phyloP scores from a whole-genome alignment of 768 basidiomycete genomes.

The Suillus lakei region DNA sequence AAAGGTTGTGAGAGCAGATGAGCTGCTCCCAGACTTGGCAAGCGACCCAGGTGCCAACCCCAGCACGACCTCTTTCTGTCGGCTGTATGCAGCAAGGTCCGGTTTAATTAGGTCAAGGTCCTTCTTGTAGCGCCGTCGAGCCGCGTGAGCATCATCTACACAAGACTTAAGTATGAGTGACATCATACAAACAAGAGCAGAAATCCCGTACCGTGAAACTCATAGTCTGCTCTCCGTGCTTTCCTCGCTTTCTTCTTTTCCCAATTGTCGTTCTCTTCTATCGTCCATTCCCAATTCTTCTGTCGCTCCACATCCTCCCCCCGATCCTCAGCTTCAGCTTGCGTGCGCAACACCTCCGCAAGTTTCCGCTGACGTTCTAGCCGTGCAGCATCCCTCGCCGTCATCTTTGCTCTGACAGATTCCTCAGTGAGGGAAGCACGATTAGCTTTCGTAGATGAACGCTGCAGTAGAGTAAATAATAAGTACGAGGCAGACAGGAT shows the following conservation, averaged over 20 bases:
- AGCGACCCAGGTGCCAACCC: slow-evolving; percentile 76
- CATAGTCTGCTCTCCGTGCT: slow-evolving; percentile 82
- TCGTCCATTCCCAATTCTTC: slow-evolving; percentile 95
- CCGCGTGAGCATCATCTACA: slow-evolving; percentile 90
- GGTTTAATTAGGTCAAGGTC: slow-evolving; percentile 89
- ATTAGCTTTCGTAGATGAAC: slow-evolving; percentile 79
- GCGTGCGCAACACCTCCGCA: slow-evolving; percentile 84
- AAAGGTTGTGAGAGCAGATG: slow-evolving; percentile 51
- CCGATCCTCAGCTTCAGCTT: slow-evolving; percentile 86
- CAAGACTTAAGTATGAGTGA: slow-evolving; percentile 3
- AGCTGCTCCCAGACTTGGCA: slow-evolving; percentile 40
- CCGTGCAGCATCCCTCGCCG: background rate
- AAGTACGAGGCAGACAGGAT: slow-evolving; percentile 6
- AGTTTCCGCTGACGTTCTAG: slow-evolving; percentile 76
- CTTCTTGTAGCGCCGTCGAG: slow-evolving; percentile 89
- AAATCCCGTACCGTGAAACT: slow-evolving; percentile 80
- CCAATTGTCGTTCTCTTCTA: slow-evolving; percentile 97
- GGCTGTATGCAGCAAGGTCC: slow-evolving; percentile 84
- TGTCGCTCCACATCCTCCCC: slow-evolving; percentile 90
- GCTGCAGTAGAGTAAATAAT: slow-evolving; percentile 47
- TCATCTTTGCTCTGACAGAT: slow-evolving; percentile 11
- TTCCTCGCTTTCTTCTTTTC: slow-evolving; percentile 88
- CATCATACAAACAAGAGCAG: background rate
- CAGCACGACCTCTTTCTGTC: slow-evolving; percentile 85
- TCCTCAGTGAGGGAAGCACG: slow-evolving; percentile 89